A percentile compares a stretch with the other conserved stretches of the same genome.
These are phyloP conservation scores for Diaporthe nobilis DNA, from an alignment of 2,329 filamentous ascomycete genomes.

Conservation along the genomic window DNA sequence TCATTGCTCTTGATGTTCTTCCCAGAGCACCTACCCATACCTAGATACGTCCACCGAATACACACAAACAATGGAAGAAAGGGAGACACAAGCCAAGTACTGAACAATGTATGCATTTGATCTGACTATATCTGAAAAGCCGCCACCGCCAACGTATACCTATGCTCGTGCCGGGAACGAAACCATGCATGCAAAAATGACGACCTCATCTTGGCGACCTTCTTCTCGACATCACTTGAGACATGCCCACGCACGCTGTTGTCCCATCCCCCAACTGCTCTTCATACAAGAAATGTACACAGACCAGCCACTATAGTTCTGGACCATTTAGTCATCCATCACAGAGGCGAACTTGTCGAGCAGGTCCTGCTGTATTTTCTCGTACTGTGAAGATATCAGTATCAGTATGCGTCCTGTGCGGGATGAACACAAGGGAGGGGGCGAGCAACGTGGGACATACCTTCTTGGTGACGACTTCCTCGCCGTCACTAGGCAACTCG, in stretches of 20 bases:
- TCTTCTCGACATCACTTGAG: background rate
- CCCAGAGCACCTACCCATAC: background rate
- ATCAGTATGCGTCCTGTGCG: constrained; percentile 54
- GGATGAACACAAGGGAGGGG: constrained; percentile 4
- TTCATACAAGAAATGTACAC: constrained; percentile 35
- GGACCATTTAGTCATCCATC: constrained; percentile 82
- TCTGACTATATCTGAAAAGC: constrained; percentile 28
- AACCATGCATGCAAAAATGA: constrained; percentile 37
- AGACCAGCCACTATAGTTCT: background rate
- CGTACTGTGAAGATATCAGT: constrained; percentile 73
- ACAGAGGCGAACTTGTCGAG: constrained; percentile 98
- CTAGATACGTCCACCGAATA: background rate
- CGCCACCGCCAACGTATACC: constrained; percentile 30
- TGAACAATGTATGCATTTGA: constrained; percentile 35
- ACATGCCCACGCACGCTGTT: constrained; percentile 2
- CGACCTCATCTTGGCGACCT: constrained; percentile 5
- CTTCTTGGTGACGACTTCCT: constrained; percentile 88
- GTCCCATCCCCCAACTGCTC: background rate
- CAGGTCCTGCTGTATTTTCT: constrained; percentile 91
- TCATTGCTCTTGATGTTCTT: background rate
- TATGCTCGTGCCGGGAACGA: constrained; percentile 31
- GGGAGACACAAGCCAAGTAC: background rate
- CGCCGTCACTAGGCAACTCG: constrained; percentile 87
- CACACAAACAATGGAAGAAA: background rate
- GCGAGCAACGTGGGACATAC: constrained; percentile 61